These are phyloP conservation scores for Zalerion maritima DNA, from an alignment of 495 filamentous ascomycete genomes.

Conservation along the genomic window DNA sequence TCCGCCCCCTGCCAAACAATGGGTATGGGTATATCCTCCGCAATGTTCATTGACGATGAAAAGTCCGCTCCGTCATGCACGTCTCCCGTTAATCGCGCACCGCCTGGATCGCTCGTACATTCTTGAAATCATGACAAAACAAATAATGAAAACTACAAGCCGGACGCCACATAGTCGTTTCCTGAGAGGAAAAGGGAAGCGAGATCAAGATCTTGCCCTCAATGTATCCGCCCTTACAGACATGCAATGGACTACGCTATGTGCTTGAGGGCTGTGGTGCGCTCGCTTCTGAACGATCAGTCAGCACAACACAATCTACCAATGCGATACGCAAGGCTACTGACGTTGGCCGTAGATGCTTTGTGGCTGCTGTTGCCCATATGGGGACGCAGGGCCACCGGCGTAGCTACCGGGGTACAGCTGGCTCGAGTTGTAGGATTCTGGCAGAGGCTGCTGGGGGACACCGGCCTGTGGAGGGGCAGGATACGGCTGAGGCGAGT, in stretches of 20 bases:
- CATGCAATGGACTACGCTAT: no score
- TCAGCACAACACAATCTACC: no score
- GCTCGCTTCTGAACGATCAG: no score
- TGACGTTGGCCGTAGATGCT: slow-evolving; percentile 72
- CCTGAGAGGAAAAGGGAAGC: slow-evolving; percentile 8
- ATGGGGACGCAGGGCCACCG: slow-evolving; percentile 58
- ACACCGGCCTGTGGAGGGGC: slow-evolving; percentile 49
- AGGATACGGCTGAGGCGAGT: slow-evolving; percentile 56
- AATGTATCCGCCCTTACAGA: no score
- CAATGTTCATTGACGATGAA: no score
- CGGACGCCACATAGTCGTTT: slow-evolving; percentile 14
- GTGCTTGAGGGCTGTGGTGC: no score
- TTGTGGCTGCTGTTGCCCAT: slow-evolving; percentile 48
- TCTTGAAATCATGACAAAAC: slow-evolving; percentile 11
- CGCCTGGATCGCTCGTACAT: no score
- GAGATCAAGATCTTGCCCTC: no score
- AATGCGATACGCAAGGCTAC: slow-evolving; percentile 10
- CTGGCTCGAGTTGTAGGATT: slow-evolving; percentile 40
- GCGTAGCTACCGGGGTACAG: slow-evolving; percentile 40
- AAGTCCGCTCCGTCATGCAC: no score
- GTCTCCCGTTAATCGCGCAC: no score
- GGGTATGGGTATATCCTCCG: no score
- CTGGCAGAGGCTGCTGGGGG: slow-evolving; percentile 38
- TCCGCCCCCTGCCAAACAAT: no score
- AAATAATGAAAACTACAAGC: slow-evolving; percentile 14